These are phyloP conservation scores for Podochytrium sp. DNA, from an alignment of 192 early-diverging fungal species.

Conservation along the genomic window DNA sequence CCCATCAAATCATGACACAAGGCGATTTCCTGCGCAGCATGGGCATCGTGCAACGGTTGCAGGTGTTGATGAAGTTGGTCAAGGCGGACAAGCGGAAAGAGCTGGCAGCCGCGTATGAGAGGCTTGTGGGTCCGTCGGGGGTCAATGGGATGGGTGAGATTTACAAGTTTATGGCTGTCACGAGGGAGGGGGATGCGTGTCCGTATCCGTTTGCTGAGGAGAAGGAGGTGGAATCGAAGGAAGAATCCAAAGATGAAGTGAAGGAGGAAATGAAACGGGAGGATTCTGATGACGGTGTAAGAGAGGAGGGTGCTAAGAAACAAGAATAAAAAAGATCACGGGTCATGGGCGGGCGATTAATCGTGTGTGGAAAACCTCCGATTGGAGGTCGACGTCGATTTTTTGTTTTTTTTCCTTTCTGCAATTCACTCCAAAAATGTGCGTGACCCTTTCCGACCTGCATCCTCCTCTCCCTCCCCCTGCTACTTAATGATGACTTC, in stretches of 20 bases:
- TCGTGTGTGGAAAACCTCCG: no score
- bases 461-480: background rate
- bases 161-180: conserved; percentile 69
- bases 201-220: conserved; percentile 43
- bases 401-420: background rate
- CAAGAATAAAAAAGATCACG: no score
- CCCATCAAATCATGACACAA: conserved; percentile 81
- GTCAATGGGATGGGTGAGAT: conserved; percentile 78
- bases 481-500: conserved; percentile 26
- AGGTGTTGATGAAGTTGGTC: conserved; percentile 68
- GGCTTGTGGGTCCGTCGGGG: conserved; percentile 71
- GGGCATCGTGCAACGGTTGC: conserved; percentile 78
- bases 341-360: no score
- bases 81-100: conserved; percentile 56
- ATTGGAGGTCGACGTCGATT: background rate
- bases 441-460: background rate
- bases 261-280: no score
- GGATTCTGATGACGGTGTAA: no score
- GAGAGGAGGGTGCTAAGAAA: no score
- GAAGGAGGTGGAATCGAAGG: no score
- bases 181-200: background rate
- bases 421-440: background rate
- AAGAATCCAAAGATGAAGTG: no score
- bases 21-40: conserved; percentile 71
- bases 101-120: conserved; percentile 71